Conservation (phyloP, 768 basidiomycete genomes). For the Sporobolomyces pararoseus region DNA sequence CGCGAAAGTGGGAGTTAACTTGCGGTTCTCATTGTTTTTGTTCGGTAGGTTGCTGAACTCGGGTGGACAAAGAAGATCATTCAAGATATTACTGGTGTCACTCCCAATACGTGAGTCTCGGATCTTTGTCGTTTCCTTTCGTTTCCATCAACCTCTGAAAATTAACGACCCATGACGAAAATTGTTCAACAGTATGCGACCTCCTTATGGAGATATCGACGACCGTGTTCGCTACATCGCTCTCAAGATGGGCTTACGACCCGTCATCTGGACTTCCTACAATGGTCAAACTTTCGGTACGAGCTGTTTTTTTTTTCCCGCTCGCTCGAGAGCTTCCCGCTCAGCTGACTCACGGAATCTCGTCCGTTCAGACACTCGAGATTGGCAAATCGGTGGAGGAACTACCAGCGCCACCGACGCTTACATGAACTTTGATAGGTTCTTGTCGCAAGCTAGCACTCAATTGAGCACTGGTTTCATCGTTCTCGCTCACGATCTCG, state of each 20-base stretch:
- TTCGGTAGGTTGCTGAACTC: slow-evolving; percentile 62
- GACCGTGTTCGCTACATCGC: slow-evolving; percentile 77
- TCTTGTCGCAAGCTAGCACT: slow-evolving; percentile 61
- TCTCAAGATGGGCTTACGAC: slow-evolving; percentile 72
- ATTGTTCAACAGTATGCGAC: slow-evolving; percentile 56
- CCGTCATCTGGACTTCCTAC: slow-evolving; percentile 76
- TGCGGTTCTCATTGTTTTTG: slow-evolving; percentile 40
- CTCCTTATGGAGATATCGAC: slow-evolving; percentile 75
- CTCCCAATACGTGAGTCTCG: slow-evolving; percentile 55
- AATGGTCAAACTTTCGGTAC: slow-evolving; percentile 44
- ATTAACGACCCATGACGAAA: too few species aligned
- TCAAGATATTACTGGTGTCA: slow-evolving; percentile 66
- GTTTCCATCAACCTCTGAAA: too few species aligned
- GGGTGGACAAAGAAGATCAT: slow-evolving; percentile 84
- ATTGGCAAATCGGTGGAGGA: slow-evolving; percentile 76
- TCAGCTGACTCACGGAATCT: slow-evolving; percentile 50
- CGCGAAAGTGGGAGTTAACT: background rate
- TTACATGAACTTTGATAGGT: slow-evolving; percentile 63
- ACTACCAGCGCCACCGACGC: slow-evolving; percentile 57
- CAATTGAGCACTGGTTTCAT: slow-evolving; percentile 72
- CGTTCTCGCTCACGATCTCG: slow-evolving; percentile 60
- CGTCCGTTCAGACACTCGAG: slow-evolving; percentile 49
- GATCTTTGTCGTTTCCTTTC: background rate
- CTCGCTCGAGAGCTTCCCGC: slow-evolving; percentile 59
- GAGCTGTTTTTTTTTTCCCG: background rate